Evolutionary conservation across 2,329 filamentous ascomycete genomes (phyloP).

Genomic region (Microcyclosporella mali): DNA sequence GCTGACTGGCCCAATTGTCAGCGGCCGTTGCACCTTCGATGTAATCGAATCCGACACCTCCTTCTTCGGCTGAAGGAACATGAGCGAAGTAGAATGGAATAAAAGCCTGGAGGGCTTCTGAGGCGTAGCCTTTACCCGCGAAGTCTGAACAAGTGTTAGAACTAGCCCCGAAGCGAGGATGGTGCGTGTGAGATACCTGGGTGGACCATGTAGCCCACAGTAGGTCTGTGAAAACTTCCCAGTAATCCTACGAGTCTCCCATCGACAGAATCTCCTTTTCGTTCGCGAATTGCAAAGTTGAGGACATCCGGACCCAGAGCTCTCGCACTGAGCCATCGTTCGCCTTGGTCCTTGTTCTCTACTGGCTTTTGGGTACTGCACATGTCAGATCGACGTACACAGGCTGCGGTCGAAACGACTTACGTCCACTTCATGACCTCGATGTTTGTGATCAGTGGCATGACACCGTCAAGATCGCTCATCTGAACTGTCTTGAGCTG

Average conservation of each 20-base stretch:
- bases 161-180: neutral
- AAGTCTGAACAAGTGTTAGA: conserved; percentile 11
- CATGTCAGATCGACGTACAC: conserved; percentile 47
- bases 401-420: conserved; percentile 20
- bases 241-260: conserved; percentile 45
- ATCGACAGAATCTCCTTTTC: conserved; percentile 54
- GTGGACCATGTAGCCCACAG: conserved; percentile 41
- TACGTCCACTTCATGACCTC: conserved; percentile 60
- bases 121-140: conserved; percentile 38
- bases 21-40: conserved; percentile 44
- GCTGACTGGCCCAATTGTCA: conserved; percentile 49
- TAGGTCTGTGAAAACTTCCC: conserved; percentile 37
- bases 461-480: conserved; percentile 16
- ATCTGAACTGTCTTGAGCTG: conserved; percentile 17
- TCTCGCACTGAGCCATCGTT: conserved; percentile 35
- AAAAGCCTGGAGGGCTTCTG: conserved; percentile 39
- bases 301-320: conserved; percentile 41
- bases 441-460: conserved; percentile 50
- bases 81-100: conserved; percentile 37
- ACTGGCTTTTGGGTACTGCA: conserved; percentile 15
- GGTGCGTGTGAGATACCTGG: conserved; percentile 19
- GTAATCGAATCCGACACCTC: conserved; percentile 29
- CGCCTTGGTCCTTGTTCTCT: conserved; percentile 16
- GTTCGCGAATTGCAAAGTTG: conserved; percentile 48
- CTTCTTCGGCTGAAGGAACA: conserved; percentile 25